phyloP scores from a whole-genome alignment of 2,329 filamentous ascomycete species.

The Harringtonia lauricola region DNA sequence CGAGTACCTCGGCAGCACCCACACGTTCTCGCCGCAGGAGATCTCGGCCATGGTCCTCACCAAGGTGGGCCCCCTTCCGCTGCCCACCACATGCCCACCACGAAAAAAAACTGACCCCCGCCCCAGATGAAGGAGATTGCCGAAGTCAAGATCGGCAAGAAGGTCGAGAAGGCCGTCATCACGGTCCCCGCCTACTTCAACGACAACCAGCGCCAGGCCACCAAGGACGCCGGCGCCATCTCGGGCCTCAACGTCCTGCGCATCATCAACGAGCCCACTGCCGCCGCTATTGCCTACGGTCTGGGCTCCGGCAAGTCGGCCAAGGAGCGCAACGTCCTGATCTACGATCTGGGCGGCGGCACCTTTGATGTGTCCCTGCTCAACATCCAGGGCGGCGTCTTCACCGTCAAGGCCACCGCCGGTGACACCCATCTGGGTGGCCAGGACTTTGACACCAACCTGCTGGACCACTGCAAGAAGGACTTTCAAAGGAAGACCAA shows the following conservation, averaged over 20 bases:
- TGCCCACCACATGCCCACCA: too few relatives aligned
- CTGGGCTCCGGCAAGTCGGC: conserved; percentile 88
- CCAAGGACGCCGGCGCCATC: conserved; percentile 98
- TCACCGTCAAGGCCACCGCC: conserved; percentile 96
- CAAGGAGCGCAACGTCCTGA: conserved; percentile 97
- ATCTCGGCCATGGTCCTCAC: conserved; percentile 97
- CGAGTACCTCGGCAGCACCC: conserved; percentile 87
- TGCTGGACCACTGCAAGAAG: conserved; percentile 94
- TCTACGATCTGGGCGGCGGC: conserved; percentile 99
- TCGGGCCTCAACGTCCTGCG: conserved; percentile 95
- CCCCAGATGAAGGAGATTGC: conserved; percentile 99
- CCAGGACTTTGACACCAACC: conserved; percentile 91
- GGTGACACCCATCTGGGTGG: conserved; percentile 96
- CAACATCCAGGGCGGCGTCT: conserved; percentile 98
- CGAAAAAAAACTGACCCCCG: conserved; percentile 5
- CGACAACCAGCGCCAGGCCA: conserved; percentile 99
- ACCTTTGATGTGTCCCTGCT: conserved; percentile 99
- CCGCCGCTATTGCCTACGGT: conserved; percentile 96
- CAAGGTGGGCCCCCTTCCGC: conserved; percentile 54
- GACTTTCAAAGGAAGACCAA: conserved; percentile 40
- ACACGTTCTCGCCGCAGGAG: conserved; percentile 96
- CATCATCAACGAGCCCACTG: conserved; percentile 99
- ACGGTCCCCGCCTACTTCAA: conserved; percentile 99
- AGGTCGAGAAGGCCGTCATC: conserved; percentile 97
- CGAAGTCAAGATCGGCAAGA: conserved; percentile 96